A percentile compares a stretch with the other conserved stretches of the same genome.
These are phyloP conservation scores for Cymbopogon citratus DNA, from an alignment of 176 grass and related monocot genomes.

Conservation along the genomic window DNA sequence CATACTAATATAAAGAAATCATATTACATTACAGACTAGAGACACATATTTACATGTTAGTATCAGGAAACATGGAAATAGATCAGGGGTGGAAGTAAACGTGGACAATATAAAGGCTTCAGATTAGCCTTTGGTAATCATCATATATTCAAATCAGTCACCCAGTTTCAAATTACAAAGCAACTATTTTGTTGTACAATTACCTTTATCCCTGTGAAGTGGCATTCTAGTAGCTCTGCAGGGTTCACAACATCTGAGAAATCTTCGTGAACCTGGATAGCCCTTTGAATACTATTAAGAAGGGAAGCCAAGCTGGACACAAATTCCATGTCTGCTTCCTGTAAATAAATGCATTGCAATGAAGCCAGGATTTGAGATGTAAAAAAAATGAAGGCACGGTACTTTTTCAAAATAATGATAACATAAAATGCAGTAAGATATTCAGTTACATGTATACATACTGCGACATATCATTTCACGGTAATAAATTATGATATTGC, in stretches of 20 bases:
- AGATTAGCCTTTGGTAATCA: background rate
- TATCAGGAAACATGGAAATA: background rate
- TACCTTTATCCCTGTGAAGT: slow-evolving; percentile 89
- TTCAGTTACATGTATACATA: background rate
- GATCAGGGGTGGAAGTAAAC: background rate
- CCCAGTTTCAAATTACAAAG: background rate
- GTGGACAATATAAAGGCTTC: background rate
- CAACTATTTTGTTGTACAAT: slow-evolving; percentile 19
- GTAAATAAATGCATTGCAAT: slow-evolving; percentile 33
- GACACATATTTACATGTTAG: background rate
- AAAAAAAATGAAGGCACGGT: background rate
- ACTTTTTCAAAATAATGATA: background rate
- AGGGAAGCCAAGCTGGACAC: slow-evolving; percentile 64
- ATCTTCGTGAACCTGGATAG: slow-evolving; percentile 71
- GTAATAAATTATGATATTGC: background rate
- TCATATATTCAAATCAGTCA: slow-evolving; percentile 1
- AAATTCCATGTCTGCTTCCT: slow-evolving; percentile 83
- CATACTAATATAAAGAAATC: background rate
- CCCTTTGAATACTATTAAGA: slow-evolving; percentile 55
- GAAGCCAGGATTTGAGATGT: background rate
- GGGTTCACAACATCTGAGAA: slow-evolving; percentile 43
- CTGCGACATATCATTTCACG: background rate
- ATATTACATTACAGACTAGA: background rate
- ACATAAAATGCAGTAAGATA: background rate
- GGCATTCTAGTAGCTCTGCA: slow-evolving; percentile 67